Percentiles rank a stretch among this genome's conserved stretches.
phyloP scores from a whole-genome alignment of 345 rosid species.

The Bruguiera sexangula region DNA sequence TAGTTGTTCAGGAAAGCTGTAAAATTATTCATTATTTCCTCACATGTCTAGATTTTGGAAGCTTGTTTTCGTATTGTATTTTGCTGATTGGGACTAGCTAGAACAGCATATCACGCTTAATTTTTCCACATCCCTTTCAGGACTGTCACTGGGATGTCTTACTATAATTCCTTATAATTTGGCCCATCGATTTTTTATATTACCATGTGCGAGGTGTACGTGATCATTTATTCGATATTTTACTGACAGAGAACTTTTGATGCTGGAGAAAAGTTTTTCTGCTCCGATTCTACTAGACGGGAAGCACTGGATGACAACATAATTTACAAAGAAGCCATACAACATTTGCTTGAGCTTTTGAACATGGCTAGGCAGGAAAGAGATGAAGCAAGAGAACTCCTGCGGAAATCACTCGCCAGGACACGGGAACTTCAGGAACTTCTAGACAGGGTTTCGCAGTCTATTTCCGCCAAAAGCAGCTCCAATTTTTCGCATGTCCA shows the following conservation, averaged over 20 bases:
- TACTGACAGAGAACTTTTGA: not conserved
- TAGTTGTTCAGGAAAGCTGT: no score
- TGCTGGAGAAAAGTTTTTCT: not conserved
- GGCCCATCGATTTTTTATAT: no score
- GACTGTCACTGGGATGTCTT: no score
- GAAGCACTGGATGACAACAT: not conserved
- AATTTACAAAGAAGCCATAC: not conserved
- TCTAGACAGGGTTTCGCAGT: not conserved
- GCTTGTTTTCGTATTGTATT: no score
- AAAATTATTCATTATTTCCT: no score
- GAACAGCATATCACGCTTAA: no score
- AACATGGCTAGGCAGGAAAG: not conserved
- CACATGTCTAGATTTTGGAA: no score
- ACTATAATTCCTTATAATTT: no score
- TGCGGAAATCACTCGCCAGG: not conserved
- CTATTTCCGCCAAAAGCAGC: not conserved
- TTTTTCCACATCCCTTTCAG: no score
- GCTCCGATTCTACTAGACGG: not conserved
- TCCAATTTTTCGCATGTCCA: not conserved
- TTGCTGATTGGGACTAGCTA: no score
- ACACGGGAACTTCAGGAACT: not conserved
- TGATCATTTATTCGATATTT: no score
- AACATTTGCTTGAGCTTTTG: not conserved
- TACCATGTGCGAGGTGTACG: no score
- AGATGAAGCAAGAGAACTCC: conserved; percentile 2